A percentile compares a stretch with the other conserved stretches of the same genome.
phyloP scores from a whole-genome alignment of 2,329 filamentous ascomycete genomes.

The Epicoccum sorghinum region DNA sequence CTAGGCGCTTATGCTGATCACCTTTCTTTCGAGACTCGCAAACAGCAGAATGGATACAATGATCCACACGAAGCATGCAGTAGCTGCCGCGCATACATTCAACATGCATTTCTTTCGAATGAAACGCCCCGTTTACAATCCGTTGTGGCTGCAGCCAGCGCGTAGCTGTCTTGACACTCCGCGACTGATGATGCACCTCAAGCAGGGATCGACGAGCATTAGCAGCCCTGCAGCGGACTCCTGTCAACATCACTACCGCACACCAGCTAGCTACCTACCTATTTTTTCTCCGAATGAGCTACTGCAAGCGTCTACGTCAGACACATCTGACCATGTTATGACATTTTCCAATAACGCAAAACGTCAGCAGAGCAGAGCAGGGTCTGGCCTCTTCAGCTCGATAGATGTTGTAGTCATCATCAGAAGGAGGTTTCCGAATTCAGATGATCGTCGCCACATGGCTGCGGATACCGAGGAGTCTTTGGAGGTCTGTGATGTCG shows the following conservation, averaged over 20 bases:
- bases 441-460: slow-evolving; percentile 23
- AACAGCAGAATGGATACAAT: slow-evolving; percentile 5
- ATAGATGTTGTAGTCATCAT: slow-evolving; percentile 4
- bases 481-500: background rate
- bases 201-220: slow-evolving; percentile 9
- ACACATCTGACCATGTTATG: slow-evolving; percentile 8
- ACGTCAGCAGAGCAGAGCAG: background rate
- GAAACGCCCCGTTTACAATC: background rate
- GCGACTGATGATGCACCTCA: slow-evolving; percentile 12
- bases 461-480: background rate
- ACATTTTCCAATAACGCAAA: slow-evolving; percentile 6
- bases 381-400: background rate
- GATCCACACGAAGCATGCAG: slow-evolving; percentile 9
- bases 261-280: background rate
- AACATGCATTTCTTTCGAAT: background rate
- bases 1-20: slow-evolving; percentile 15
- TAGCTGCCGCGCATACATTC: slow-evolving; percentile 11
- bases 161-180: slow-evolving; percentile 1
- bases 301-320: slow-evolving; percentile 18
- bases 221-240: slow-evolving; percentile 8
- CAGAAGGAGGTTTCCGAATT: slow-evolving; percentile 14
- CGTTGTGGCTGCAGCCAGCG: slow-evolving; percentile 1
- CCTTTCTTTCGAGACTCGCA: slow-evolving; percentile 6
- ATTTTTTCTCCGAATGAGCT: slow-evolving; percentile 11
- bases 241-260: background rate